Percentiles rank a stretch among this genome's conserved stretches.
These are phyloP conservation scores for Vitellaria paradoxa DNA, from an alignment of 179 eudicot genomes.

Conservation along the genomic window DNA sequence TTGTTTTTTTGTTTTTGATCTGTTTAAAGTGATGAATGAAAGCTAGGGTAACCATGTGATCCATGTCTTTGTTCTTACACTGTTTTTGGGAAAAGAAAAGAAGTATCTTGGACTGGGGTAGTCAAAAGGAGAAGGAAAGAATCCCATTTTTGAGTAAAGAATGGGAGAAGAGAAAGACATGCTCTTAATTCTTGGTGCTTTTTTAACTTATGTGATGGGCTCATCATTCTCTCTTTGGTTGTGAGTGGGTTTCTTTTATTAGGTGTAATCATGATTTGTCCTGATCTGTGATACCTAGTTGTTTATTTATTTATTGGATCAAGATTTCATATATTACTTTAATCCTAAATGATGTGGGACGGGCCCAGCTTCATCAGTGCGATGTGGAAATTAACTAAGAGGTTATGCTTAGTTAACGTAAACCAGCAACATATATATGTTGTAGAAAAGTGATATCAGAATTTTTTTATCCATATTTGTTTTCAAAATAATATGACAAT, in stretches of 20 bases:
- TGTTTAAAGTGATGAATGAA: not conserved
- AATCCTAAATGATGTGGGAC: not conserved
- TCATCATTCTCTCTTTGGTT: not conserved
- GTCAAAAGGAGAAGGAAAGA: constrained; percentile 30
- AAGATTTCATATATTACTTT: not conserved
- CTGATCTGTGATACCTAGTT: not conserved
- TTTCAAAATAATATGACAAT: too few species aligned
- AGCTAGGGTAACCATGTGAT: constrained; percentile 5
- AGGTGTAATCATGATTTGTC: constrained; percentile 4
- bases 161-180: constrained; percentile 11
- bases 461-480: too few species aligned
- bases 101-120: constrained; percentile 16
- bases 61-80: not conserved
- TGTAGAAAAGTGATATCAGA: too few species aligned
- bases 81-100: constrained; percentile 1
- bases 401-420: too few species aligned
- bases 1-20: not conserved
- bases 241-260: not conserved
- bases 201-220: not conserved
- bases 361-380: not conserved
- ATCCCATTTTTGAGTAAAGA: constrained; percentile 21
- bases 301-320: constrained; percentile 9
- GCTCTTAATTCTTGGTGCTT: not conserved
- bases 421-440: too few species aligned
- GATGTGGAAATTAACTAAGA: not conserved